Conservation (phyloP, 306 rosid genomes). For the Trifolium fragiferum region DNA sequence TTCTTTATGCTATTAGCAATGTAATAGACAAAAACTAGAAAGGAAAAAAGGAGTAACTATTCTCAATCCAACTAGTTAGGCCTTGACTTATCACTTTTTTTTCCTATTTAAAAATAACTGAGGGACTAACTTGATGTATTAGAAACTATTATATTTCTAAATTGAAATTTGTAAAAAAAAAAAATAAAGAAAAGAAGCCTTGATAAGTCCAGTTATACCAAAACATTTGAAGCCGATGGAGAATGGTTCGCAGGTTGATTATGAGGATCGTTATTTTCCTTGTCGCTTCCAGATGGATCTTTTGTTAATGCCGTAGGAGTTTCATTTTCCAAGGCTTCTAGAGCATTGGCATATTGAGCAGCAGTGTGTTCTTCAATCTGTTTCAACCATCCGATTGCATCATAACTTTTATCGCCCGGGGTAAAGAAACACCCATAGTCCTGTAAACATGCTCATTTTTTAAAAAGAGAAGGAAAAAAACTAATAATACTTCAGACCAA, state of each 20-base stretch:
- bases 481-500: slow-evolving; percentile 15
- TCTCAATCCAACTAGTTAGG: neutral
- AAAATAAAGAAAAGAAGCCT: neutral
- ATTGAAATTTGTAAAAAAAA: slow-evolving; percentile 3
- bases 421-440: slow-evolving; percentile 84
- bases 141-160: neutral
- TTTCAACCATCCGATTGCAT: slow-evolving; percentile 90
- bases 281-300: slow-evolving; percentile 41
- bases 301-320: slow-evolving; percentile 61
- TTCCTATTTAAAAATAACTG: no score
- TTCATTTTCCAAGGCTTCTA: slow-evolving; percentile 74
- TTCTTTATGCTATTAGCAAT: slow-evolving; percentile 14
- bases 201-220: slow-evolving; percentile 52
- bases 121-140: no score
- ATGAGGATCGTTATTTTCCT: slow-evolving; percentile 46
- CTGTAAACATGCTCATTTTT: slow-evolving; percentile 49
- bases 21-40: neutral
- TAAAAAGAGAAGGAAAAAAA: slow-evolving; percentile 7
- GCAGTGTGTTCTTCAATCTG: slow-evolving; percentile 89
- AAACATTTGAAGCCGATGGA: slow-evolving; percentile 54
- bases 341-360: slow-evolving; percentile 83
- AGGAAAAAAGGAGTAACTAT: neutral
- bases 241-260: slow-evolving; percentile 48
- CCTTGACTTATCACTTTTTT: neutral
- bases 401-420: slow-evolving; percentile 85